These are phyloP conservation scores for Puccinellia tenuiflora DNA, from an alignment of 176 grass and related monocot species.

Conservation along the genomic window DNA sequence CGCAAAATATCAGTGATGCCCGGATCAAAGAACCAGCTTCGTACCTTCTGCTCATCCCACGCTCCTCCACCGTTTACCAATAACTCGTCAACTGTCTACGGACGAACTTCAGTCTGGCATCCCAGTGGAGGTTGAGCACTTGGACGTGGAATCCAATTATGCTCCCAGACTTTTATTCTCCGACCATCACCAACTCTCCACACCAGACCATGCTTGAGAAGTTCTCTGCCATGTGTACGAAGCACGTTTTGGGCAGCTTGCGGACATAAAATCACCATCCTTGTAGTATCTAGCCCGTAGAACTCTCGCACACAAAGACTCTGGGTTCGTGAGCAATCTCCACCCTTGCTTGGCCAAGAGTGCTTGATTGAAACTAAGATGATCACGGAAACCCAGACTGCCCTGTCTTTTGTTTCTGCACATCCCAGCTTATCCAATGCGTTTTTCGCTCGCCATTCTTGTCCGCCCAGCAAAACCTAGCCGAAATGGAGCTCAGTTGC, in stretches of 20 bases:
- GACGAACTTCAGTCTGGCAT: no score
- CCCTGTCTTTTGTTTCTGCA: neutral
- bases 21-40: no score
- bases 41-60: no score
- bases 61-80: accelerated
- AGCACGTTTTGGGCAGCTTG: neutral
- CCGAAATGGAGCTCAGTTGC: no score
- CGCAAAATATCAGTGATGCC: no score
- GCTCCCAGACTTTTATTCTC: no score
- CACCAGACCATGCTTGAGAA: neutral
- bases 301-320: neutral
- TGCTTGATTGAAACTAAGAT: neutral
- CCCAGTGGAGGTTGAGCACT: neutral
- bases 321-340: neutral
- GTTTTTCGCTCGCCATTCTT: no score
- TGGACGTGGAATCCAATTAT: neutral
- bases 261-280: neutral
- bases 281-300: neutral
- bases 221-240: neutral
- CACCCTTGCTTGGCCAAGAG: neutral
- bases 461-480: no score
- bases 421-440: neutral
- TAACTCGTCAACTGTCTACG: no score
- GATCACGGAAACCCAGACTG: neutral
- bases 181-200: no score